Conservation (phyloP, 306 rosid species). For the Cucumis sativus region Cucumber_9930_V3 NC_026657.2:39802501-39803000, state of each 20-base stretch:
- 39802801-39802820: constrained; percentile 62
- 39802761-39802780: constrained; percentile 35
- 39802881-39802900: constrained; percentile 31
- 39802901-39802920: constrained; percentile 41
- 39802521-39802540: not conserved
- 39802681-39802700: constrained; percentile 97
- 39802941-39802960: constrained; percentile 73
- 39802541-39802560: not conserved
- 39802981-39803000: constrained; percentile 40
- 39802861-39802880: constrained; percentile 25
- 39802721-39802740: constrained; percentile 47
- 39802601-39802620: not conserved
- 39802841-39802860: constrained; percentile 36
- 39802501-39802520: not conserved
- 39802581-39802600: not conserved
- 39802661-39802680: constrained; percentile 73
- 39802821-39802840: constrained; percentile 26
- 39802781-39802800: constrained; percentile 55
- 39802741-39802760: constrained; percentile 28
- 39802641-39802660: constrained; percentile 39
- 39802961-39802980: constrained; percentile 65
- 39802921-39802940: constrained; percentile 23
- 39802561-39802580: not conserved
- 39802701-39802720: constrained; percentile 81
- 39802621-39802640: not conserved